A percentile compares a stretch with the other conserved stretches of the same genome.
Conservation (phyloP, 148 eudicot species). For the Rhododendron kiyosumense region DNA sequence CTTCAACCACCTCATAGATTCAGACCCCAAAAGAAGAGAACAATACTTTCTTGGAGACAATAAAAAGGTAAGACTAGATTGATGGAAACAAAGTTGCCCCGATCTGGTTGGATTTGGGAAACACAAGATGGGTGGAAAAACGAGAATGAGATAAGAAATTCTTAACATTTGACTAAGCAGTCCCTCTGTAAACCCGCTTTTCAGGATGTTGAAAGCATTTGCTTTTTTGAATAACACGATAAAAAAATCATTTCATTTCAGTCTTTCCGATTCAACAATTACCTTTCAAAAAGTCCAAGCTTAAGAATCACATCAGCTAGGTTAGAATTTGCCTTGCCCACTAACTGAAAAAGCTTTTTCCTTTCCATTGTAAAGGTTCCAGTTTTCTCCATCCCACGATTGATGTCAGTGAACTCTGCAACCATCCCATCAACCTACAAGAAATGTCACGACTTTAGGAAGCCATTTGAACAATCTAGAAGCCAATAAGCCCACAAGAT, state of each 20-base stretch:
- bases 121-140: background rate
- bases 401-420: conserved; percentile 95
- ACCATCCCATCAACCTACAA: conserved; percentile 93
- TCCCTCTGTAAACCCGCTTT: background rate
- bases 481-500: conserved; percentile 8
- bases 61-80: background rate
- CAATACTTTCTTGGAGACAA: background rate
- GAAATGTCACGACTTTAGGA: conserved; percentile 6
- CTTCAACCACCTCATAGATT: background rate
- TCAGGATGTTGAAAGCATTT: background rate
- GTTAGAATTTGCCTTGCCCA: conserved; percentile 95
- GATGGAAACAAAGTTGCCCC: background rate
- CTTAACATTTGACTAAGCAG: background rate
- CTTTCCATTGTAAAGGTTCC: conserved; percentile 91
- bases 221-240: background rate
- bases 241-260: background rate
- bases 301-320: conserved; percentile 94
- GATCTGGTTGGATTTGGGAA: background rate
- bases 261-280: background rate
- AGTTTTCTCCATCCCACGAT: conserved; percentile 94
- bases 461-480: background rate
- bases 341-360: conserved; percentile 89
- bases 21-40: background rate
- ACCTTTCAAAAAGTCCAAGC: conserved; percentile 98
- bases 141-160: background rate